Percentiles rank a stretch among this genome's conserved stretches.
phyloP scores from a whole-genome alignment of 768 basidiomycete species.

The Sporobolomyces roseus region DNA sequence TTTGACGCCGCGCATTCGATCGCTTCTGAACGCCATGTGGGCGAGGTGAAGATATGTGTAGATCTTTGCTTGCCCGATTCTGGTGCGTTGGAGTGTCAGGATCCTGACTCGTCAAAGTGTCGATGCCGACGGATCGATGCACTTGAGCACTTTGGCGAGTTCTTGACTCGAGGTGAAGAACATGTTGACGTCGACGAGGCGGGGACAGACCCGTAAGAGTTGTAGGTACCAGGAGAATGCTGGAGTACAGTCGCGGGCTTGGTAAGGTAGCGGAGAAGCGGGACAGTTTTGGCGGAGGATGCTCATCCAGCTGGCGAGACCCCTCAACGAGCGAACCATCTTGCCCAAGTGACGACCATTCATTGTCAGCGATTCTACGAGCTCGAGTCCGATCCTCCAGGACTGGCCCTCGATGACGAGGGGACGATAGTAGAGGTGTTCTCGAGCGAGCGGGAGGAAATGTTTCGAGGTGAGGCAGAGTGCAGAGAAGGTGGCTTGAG shows the following conservation, averaged over 20 bases:
- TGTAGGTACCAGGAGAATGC: slow-evolving; percentile 6
- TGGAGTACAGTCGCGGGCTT: neutral
- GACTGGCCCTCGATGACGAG: neutral
- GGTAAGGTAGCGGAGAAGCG: neutral
- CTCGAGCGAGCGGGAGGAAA: neutral
- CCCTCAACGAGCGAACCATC: neutral
- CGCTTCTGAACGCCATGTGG: no score
- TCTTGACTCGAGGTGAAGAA: neutral
- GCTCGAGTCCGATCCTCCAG: neutral
- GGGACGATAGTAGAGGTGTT: slow-evolving; percentile 1
- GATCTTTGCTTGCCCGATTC: no score
- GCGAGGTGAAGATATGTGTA: no score
- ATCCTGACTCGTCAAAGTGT: neutral
- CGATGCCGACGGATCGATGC: neutral
- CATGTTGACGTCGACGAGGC: neutral
- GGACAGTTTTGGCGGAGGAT: neutral
- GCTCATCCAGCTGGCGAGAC: neutral
- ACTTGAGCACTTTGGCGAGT: neutral
- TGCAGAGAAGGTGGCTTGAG: neutral
- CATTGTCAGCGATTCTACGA: neutral
- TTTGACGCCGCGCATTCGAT: no score
- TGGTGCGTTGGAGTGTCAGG: no score
- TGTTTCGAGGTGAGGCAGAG: neutral
- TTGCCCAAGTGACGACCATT: neutral
- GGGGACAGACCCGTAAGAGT: neutral